phyloP scores from a whole-genome alignment of 2,329 filamentous ascomycete genomes.

The Mycogone perniciosa region DNA sequence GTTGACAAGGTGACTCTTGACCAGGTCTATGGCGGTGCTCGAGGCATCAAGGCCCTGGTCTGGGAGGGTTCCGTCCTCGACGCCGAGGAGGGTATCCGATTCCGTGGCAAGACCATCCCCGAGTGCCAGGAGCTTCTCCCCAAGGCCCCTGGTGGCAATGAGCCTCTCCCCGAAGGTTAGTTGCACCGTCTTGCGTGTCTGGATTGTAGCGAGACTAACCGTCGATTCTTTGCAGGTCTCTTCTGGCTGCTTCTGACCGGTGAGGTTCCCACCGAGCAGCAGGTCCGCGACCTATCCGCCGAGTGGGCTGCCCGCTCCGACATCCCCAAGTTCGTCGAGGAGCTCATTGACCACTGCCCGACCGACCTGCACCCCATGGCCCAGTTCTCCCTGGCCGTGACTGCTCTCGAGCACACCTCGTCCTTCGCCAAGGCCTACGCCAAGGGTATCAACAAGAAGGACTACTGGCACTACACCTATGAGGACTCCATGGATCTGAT shows the following conservation, averaged over 20 bases:
- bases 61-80: constrained; percentile 99
- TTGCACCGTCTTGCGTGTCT: not conserved
- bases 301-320: constrained; percentile 98
- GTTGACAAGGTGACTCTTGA: constrained; percentile 97
- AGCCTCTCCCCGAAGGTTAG: constrained; percentile 89
- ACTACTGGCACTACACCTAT: constrained; percentile 99
- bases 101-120: constrained; percentile 98
- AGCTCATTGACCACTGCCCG: constrained; percentile 99
- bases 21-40: constrained; percentile 98
- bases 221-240: constrained; percentile 55
- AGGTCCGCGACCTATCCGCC: constrained; percentile 95
- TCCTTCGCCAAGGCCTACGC: constrained; percentile 97
- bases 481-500: constrained; percentile 99
- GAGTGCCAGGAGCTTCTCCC: constrained; percentile 97
- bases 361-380: constrained; percentile 99
- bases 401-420: constrained; percentile 96
- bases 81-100: constrained; percentile 97
- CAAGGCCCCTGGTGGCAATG: constrained; percentile 92
- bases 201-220: not conserved
- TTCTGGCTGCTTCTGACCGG: constrained; percentile 99
- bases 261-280: constrained; percentile 95
- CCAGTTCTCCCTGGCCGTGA: constrained; percentile 96
- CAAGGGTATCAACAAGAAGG: constrained; percentile 98
- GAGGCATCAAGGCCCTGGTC: constrained; percentile 96
- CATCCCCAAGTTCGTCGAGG: constrained; percentile 95